Conservation (phyloP, 768 basidiomycete species). For the Cystofilobasidium ferigula region DNA sequence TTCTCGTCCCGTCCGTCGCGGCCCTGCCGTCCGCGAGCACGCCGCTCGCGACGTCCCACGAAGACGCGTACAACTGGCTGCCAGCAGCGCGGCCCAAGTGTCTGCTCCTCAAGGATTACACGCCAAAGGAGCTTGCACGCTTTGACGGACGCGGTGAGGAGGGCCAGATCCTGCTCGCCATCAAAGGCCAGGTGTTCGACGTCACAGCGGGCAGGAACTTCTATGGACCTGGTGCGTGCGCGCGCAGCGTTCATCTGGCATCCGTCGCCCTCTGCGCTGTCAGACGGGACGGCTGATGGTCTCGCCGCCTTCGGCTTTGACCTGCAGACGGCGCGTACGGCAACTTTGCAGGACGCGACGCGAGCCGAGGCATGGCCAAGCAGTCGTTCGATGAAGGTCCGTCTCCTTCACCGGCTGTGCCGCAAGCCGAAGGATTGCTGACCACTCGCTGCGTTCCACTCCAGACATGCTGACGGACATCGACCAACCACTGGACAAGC, state of each 20-base stretch:
- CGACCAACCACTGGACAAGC: conserved; percentile 73
- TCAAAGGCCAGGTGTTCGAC: conserved; percentile 81
- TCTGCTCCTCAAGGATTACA: conserved; percentile 64
- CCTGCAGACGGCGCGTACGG: conserved; percentile 88
- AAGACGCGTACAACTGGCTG: conserved; percentile 81
- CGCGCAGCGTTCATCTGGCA: not conserved
- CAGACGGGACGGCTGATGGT: not conserved
- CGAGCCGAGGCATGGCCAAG: conserved; percentile 92
- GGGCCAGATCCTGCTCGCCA: conserved; percentile 71
- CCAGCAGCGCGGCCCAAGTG: conserved; percentile 70
- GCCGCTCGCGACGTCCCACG: conserved; percentile 56
- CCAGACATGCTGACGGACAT: conserved; percentile 81
- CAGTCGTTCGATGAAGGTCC: conserved; percentile 86
- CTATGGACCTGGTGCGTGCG: conserved; percentile 75
- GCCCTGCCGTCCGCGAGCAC: conserved; percentile 32
- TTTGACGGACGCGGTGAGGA: conserved; percentile 51
- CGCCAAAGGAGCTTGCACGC: conserved; percentile 59
- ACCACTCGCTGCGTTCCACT: not conserved
- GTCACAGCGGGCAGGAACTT: conserved; percentile 80
- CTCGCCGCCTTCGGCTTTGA: not conserved
- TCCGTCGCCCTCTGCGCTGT: not conserved
- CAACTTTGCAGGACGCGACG: conserved; percentile 93
- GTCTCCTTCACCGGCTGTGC: conserved; percentile 31
- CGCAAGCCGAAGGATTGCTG: not conserved
- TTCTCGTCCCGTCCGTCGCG: conserved; percentile 56